These are phyloP conservation scores for Polychaeton citri DNA, from an alignment of 2,329 filamentous ascomycete genomes.

Conservation along the genomic window DNA sequence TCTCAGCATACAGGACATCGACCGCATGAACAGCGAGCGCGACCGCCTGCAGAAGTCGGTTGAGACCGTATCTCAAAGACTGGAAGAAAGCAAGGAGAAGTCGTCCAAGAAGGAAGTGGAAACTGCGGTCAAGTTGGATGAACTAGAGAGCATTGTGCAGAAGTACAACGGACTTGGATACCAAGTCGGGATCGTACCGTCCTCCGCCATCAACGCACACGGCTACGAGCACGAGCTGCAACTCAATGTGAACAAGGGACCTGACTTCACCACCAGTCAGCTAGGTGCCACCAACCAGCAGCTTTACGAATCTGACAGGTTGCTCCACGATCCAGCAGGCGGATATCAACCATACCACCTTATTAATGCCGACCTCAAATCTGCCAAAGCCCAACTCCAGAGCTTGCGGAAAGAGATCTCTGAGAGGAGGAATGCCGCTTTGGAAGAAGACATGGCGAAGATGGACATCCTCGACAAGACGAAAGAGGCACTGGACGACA, in stretches of 20 bases:
- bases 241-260: slow-evolving; percentile 64
- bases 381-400: slow-evolving; percentile 68
- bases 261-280: slow-evolving; percentile 53
- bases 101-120: slow-evolving; percentile 81
- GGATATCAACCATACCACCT: slow-evolving; percentile 86
- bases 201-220: slow-evolving; percentile 72
- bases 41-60: slow-evolving; percentile 85
- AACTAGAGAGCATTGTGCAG: slow-evolving; percentile 81
- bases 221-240: slow-evolving; percentile 74
- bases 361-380: slow-evolving; percentile 77
- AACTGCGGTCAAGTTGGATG: slow-evolving; percentile 72
- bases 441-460: slow-evolving; percentile 88
- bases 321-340: slow-evolving; percentile 67
- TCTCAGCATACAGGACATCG: slow-evolving; percentile 95
- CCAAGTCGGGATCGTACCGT: slow-evolving; percentile 79
- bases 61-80: slow-evolving; percentile 57
- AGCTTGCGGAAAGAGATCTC: slow-evolving; percentile 77
- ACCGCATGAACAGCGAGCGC: slow-evolving; percentile 93
- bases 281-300: slow-evolving; percentile 31
- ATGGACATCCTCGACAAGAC: slow-evolving; percentile 88
- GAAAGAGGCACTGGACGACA: slow-evolving; percentile 94
- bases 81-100: slow-evolving; percentile 75
- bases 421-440: slow-evolving; percentile 67
- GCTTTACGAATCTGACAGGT: slow-evolving; percentile 51
- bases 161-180: slow-evolving; percentile 91